Conservation (phyloP, 1,284 basidiomycete species). For the Vanrija pseudolonga region DNA sequence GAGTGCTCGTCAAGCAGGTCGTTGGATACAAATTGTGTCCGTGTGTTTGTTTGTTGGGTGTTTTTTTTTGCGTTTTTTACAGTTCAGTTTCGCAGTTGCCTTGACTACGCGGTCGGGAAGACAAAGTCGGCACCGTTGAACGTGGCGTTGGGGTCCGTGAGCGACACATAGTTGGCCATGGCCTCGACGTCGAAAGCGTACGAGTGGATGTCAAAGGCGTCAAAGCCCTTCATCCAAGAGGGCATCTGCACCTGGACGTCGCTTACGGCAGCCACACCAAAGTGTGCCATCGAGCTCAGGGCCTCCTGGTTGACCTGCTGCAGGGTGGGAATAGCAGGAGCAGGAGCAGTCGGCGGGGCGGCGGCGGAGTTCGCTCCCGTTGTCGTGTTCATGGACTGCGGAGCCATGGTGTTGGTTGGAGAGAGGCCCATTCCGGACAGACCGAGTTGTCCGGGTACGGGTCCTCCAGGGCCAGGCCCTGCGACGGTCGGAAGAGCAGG, state of each 20-base stretch:
- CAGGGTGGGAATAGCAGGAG: too few species aligned
- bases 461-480: too few species aligned
- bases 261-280: not conserved
- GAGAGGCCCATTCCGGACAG: too few species aligned
- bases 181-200: constrained; percentile 31
- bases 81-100: too few species aligned
- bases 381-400: not conserved
- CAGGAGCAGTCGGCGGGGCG: not conserved
- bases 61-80: too few species aligned
- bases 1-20: too few species aligned
- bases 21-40: too few species aligned
- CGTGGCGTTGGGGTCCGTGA: constrained; percentile 15
- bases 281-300: not conserved
- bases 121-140: constrained; percentile 10
- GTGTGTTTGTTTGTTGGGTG: too few species aligned
- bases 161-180: constrained; percentile 20
- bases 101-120: too few species aligned
- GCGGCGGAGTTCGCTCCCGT: not conserved
- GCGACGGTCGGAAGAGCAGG: too few species aligned
- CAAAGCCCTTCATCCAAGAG: constrained; percentile 11
- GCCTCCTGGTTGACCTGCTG: not conserved
- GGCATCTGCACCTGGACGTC: not conserved
- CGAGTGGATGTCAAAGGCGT: constrained; percentile 24
- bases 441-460: too few species aligned
- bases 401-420: too few species aligned